Evolutionary conservation across 768 basidiomycete genomes (phyloP).

Genomic region (Mycena galopus): DNA sequence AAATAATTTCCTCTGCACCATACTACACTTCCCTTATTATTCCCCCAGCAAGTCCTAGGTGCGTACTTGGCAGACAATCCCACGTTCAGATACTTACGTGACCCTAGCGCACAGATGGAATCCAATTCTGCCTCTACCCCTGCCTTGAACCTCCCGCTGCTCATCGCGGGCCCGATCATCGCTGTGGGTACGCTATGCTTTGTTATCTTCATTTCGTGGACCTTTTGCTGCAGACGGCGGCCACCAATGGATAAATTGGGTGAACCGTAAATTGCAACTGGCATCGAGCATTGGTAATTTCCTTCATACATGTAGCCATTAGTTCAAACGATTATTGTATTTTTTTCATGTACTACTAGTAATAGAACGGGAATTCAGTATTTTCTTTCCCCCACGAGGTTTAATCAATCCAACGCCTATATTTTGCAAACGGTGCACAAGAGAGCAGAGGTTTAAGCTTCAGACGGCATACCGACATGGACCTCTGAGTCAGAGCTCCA

Average conservation of each 20-base stretch:
- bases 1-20: background rate
- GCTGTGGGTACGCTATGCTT: background rate
- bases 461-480: too few relatives aligned
- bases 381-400: too few relatives aligned
- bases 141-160: background rate
- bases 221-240: background rate
- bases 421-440: too few relatives aligned
- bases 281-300: background rate
- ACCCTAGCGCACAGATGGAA: background rate
- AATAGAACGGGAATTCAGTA: too few relatives aligned
- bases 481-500: too few relatives aligned
- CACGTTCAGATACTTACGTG: background rate
- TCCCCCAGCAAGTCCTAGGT: background rate
- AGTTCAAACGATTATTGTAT: background rate
- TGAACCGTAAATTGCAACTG: background rate
- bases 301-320: background rate
- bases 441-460: too few relatives aligned
- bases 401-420: too few relatives aligned
- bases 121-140: background rate
- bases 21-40: background rate
- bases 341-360: too few relatives aligned
- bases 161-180: background rate
- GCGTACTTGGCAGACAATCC: background rate
- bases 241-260: background rate
- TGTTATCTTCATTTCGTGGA: background rate